Percentiles rank a stretch among this genome's conserved stretches.
These are phyloP conservation scores for Syzygium grande DNA, from an alignment of 345 rosid genomes.

Conservation along the genomic window DNA sequence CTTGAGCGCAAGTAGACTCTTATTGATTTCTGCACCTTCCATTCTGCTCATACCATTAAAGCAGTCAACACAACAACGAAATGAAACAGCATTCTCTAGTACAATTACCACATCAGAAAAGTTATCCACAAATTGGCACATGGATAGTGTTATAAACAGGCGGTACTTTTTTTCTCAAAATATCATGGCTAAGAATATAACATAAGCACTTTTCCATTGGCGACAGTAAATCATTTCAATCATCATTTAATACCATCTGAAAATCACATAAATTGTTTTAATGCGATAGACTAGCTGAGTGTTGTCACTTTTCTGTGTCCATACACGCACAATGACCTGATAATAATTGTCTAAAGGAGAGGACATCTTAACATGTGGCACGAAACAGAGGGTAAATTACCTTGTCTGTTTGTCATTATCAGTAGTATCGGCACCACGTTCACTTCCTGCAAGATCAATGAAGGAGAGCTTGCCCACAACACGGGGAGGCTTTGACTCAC, in stretches of 20 bases:
- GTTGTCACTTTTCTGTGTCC: not conserved
- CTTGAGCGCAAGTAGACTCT: slow-evolving; percentile 92
- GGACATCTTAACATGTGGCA: not conserved
- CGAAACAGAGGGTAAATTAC: slow-evolving; percentile 19
- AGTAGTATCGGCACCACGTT: slow-evolving; percentile 98
- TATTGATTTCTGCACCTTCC: slow-evolving; percentile 99
- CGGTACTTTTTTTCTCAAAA: not conserved
- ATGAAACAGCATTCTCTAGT: not conserved
- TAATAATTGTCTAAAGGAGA: not conserved
- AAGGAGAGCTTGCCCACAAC: slow-evolving; percentile 92
- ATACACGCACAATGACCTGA: not conserved
- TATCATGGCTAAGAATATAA: not conserved
- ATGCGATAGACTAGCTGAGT: not conserved
- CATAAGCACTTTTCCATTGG: not conserved
- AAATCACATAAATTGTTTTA: not conserved
- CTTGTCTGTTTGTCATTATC: slow-evolving; percentile 98
- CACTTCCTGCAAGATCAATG: slow-evolving; percentile 99
- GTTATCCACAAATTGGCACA: not conserved
- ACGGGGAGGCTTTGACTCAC: slow-evolving; percentile 82
- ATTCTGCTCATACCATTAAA: slow-evolving; percentile 41
- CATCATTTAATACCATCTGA: not conserved
- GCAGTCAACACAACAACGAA: not conserved
- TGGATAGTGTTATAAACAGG: not conserved
- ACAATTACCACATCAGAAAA: not conserved
- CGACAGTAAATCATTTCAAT: not conserved